These are phyloP conservation scores for Xylaria intraflava DNA, from an alignment of 495 filamentous ascomycete species.

Conservation along the genomic window DNA sequence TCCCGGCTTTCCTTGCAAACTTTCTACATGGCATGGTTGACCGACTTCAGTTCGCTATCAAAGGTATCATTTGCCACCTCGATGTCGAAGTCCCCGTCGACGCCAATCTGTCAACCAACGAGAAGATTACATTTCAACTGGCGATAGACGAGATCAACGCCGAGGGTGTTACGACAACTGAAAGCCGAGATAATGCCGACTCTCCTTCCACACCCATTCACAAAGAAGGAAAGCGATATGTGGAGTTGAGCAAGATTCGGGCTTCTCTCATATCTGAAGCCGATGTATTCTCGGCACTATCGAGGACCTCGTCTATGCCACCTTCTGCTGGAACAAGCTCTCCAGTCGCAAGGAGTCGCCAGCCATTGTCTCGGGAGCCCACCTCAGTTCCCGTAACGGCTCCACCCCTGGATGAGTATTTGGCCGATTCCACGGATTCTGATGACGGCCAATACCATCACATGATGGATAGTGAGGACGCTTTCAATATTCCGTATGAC, in stretches of 20 bases:
- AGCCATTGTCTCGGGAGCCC: slow-evolving; percentile 13
- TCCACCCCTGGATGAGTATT: slow-evolving; percentile 5
- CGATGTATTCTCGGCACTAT: slow-evolving; percentile 60
- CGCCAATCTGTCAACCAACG: slow-evolving; percentile 39
- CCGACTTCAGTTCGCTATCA: slow-evolving; percentile 64
- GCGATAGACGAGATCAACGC: slow-evolving; percentile 60
- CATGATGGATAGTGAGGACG: slow-evolving; percentile 41
- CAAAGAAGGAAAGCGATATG: slow-evolving; percentile 58
- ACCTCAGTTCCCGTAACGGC: neutral
- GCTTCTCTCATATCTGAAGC: slow-evolving; percentile 65
- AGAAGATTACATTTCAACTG: slow-evolving; percentile 58
- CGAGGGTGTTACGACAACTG: slow-evolving; percentile 51
- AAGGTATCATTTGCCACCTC: slow-evolving; percentile 47
- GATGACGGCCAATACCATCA: slow-evolving; percentile 24
- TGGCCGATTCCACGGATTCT: slow-evolving; percentile 20
- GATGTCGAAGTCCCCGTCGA: slow-evolving; percentile 62
- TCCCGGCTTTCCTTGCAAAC: slow-evolving; percentile 75
- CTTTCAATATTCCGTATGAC: slow-evolving; percentile 45
- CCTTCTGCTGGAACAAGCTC: slow-evolving; percentile 53
- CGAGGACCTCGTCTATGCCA: slow-evolving; percentile 52
- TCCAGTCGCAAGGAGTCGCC: slow-evolving; percentile 20
- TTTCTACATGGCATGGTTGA: slow-evolving; percentile 81
- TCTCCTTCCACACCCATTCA: slow-evolving; percentile 20
- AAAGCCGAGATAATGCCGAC: slow-evolving; percentile 10
- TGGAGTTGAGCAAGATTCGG: slow-evolving; percentile 57